Evolutionary conservation across 2,329 filamentous ascomycete species (phyloP), one percentile per base, ranked within the genome.

Genomic region (Hymenoscyphus fructigenus): DNA sequence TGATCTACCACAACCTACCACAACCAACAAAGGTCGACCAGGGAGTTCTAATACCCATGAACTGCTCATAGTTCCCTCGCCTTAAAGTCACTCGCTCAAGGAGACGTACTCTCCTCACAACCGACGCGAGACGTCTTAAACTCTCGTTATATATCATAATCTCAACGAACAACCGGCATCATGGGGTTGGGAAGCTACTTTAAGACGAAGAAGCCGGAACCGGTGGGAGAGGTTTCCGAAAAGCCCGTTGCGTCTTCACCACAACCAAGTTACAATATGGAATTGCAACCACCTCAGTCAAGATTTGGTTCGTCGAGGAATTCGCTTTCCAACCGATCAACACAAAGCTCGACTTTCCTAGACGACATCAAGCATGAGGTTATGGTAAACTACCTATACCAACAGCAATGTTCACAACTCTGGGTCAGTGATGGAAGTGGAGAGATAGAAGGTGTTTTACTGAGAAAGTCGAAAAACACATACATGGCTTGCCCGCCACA

Each of bases 341-440:
- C 77, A 17, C 76, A 76, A 58, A 86, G 82, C 73, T 85, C 84
- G 47, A 77, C 83, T 64, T 83, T 89, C 66, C 76, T 90, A 12
- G 88, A 91, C 66, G 89, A 91, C 67, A 90, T 92, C 77, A 91
- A 90, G 77, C 88, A 92, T 73, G 90, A 93, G 76, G 88, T 93
- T 66, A 93, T 93, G 90, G 89, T 91, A 66, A 92, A 91, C 78
- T 92, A 91, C 75, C 81, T 93, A 29, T 92, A 92, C 77, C 90
- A 93, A 76, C 89, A 93, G 75, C 90, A 92, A 78, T 92, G 89
- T 73, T 84, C 85, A 14, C 85, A 87, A 67, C 82, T 92, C 38
- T 93, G 91, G 91, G 87, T 92, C 23, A 86, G 85, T 36, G 88
- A 91, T 70, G 85, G 84, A 41, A 87, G 83, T 59, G 88, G 88